Conservation (phyloP, 331 rosid genomes). For the Pyrus hybrid region DNA sequence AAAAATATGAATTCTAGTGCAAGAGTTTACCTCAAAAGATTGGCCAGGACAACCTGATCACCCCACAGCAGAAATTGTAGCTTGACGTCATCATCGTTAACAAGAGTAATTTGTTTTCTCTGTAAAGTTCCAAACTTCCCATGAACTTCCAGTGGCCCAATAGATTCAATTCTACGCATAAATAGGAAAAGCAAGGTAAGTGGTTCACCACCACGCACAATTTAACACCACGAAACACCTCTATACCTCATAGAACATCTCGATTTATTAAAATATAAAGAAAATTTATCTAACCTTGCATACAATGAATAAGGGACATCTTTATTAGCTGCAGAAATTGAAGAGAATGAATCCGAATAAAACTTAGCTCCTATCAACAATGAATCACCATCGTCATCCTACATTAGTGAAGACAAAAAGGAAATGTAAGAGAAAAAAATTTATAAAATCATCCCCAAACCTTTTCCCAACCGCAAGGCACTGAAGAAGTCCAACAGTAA, state of each 20-base stretch:
- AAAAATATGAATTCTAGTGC: not conserved
- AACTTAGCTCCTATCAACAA: slow-evolving; percentile 87
- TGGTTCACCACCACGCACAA: not conserved
- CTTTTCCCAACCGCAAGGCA: not conserved
- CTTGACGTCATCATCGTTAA: slow-evolving; percentile 52
- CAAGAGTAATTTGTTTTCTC: slow-evolving; percentile 63
- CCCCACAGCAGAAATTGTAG: slow-evolving; percentile 77
- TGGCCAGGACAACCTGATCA: slow-evolving; percentile 74
- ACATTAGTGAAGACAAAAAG: slow-evolving; percentile 1
- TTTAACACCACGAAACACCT: not conserved
- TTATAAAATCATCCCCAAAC: slow-evolving; percentile 1
- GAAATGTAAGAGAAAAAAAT: slow-evolving; percentile 2
- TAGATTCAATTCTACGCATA: slow-evolving; percentile 58
- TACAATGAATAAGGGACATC: slow-evolving; percentile 64
- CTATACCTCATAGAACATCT: not conserved
- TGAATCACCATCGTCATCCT: slow-evolving; percentile 87
- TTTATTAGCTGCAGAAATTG: slow-evolving; percentile 49
- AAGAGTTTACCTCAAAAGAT: slow-evolving; percentile 67
- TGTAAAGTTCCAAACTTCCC: slow-evolving; percentile 42
- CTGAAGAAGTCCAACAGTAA: not conserved
- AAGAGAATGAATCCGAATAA: slow-evolving; percentile 78
- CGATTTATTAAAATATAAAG: too few relatives aligned
- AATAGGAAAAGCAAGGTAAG: slow-evolving; percentile 1
- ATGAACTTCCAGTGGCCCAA: slow-evolving; percentile 53
- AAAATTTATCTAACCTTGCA: slow-evolving; percentile 43